These are phyloP conservation scores for Capsella rubella DNA, from an alignment of 441 rosid species.

Conservation along the genomic window DNA sequence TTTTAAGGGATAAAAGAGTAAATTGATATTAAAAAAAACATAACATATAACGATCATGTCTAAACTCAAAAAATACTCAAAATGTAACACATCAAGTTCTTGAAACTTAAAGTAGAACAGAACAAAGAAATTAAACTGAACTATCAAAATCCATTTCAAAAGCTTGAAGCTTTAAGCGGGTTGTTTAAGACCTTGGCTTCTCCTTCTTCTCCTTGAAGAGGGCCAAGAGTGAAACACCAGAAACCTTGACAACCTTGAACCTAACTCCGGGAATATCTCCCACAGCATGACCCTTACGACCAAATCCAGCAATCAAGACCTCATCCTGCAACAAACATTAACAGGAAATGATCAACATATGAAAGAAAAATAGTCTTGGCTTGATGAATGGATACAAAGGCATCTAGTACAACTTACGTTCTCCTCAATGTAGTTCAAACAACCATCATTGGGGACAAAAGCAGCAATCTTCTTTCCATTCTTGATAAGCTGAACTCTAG, in stretches of 20 bases:
- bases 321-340: conserved; percentile 47
- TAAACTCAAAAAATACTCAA: conserved; percentile 1
- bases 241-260: conserved; percentile 77
- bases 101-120: conserved; percentile 6
- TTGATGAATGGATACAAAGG: not conserved
- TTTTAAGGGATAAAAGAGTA: no score
- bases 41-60: not conserved
- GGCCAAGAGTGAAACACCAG: conserved; percentile 72
- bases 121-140: conserved; percentile 21
- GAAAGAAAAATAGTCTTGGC: not conserved
- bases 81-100: conserved; percentile 18
- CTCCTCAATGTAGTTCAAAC: conserved; percentile 68
- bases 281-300: conserved; percentile 67
- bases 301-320: conserved; percentile 65
- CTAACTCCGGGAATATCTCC: conserved; percentile 77
- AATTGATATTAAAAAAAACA: not conserved
- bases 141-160: conserved; percentile 31
- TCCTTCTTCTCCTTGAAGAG: conserved; percentile 77
- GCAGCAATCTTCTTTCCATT: conserved; percentile 71
- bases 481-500: conserved; percentile 67
- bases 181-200: conserved; percentile 66
- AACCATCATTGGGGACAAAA: conserved; percentile 73
- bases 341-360: not conserved
- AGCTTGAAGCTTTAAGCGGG: conserved; percentile 2
- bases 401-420: conserved; percentile 42